Base-by-base conservation (phyloP, 768 basidiomycete species). In the Lactifluus pinguis region DNA sequence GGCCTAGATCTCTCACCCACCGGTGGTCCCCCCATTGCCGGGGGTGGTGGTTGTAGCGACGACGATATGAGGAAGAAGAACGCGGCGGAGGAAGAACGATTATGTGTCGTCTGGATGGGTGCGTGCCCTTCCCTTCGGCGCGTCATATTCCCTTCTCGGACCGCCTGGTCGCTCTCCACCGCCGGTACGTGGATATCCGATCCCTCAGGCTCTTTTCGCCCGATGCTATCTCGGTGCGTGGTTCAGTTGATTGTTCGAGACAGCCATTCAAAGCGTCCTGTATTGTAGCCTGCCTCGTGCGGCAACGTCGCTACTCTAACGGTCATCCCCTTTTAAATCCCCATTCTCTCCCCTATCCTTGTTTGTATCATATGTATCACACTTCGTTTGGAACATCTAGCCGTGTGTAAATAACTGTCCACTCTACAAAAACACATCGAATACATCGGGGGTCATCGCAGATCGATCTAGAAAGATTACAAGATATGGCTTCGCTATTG, bases 1-100 rank as follows among this genome's bases (percentile, higher is more conserved):
- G 75, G 72, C 62, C 78, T 87, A 67, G 85, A 86, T 69, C 74
- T 87, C 39, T 84, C 84, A 2, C 81, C 82, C 19, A 85, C 83
- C 38, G 73, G 19, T 10, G 73, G 19, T 10, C 49, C 74, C 55
- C 75, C 57, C 21, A 21, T 19, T 9, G 70, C 75, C 49, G 38
- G 78, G 25, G 25, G 1, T 25, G 25, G 25, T 25, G 25, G 25
- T 25, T 75, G 42, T 71, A 73, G 32, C 49, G 68, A 69, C 44
- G 55, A 42, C 7, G 45, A 62, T 34, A 39, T 68, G 71, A 69
- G 32, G 74, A 69, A 15, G 57, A 69, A 44, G 65, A 57, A 34
- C 25, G 25, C 25, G 25, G 25, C 25, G 25, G 83, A 60, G 32
- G 83, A 85, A 66, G 83, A 85, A 69, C 69, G 73, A 1, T 74